Evolutionary conservation across 1,139 yeast genomes (phyloP), one percentile per base, ranked within the genome.

Genomic region (Sugiyamaella neomexicana): DNA sequence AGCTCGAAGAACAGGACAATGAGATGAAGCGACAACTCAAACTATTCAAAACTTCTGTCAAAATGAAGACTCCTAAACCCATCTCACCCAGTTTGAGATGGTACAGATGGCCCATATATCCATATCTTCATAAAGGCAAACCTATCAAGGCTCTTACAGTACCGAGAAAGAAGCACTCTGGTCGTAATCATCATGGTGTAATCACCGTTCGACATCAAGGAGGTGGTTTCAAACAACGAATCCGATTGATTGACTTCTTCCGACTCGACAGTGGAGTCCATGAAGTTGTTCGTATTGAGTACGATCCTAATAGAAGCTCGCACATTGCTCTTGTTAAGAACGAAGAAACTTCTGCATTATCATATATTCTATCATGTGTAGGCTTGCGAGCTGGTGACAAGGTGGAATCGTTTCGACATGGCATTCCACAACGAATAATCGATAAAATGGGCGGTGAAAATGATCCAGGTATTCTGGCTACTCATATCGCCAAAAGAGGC

Each of bases 131-230:
- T 79, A 87, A 85, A 65, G 97, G 97, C 7, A 78, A 83, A 52
- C 97, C 99, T 2, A 73, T 87, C 53, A 78, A 79, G 67, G 84
- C 83, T 54, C 78, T 93, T 67, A 93, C 99, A 0, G 79, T 79
- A 25, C 81, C 91, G 39, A 82, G 82, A 66, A 84, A 85, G 69
- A 80, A 81, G 58, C 82, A 83, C 48, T 86, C 96, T 53, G 99
- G 99, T 62, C 85, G 99, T 75, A 91, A 93, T 71, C 80, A 87
- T 71, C 77, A 86, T 10, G 99, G 99, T 63, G 80, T 81, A 62
- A 89, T 93, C 65, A 89, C 97, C 7, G 86, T 89, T 43, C 83
- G 99, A 69, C 97, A 95, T 69, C 83, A 95, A 71, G 99, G 99
- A 70, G 99, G 99, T 65, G 99, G 98, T 46, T 95, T 89, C 70